Evolutionary conservation across 495 filamentous ascomycete genomes (phyloP).

Genomic region (Aspergillus asperescens): DNA sequence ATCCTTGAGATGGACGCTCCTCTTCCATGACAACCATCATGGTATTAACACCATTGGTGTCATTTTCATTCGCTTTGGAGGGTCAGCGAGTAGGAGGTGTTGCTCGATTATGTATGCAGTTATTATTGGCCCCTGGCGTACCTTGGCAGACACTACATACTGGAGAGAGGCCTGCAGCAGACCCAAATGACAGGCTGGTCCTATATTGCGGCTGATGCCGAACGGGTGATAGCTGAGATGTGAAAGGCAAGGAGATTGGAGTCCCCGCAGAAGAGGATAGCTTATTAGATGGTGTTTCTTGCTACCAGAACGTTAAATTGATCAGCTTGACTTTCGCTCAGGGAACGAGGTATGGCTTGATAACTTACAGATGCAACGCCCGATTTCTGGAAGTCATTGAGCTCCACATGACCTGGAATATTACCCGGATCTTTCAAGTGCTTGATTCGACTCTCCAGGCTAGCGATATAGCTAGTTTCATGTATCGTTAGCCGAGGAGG

Average conservation of each 20-base stretch:
- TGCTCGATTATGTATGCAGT: background rate
- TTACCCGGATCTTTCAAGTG: constrained; percentile 22
- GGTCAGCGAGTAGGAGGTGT: background rate
- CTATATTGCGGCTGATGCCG: background rate
- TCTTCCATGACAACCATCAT: constrained; percentile 39
- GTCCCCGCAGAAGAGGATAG: background rate
- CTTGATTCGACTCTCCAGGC: constrained; percentile 28
- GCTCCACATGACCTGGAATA: background rate
- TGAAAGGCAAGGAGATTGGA: background rate
- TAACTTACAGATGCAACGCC: constrained; percentile 15
- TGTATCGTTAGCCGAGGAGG: background rate
- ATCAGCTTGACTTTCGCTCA: too few species aligned
- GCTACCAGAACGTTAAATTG: background rate
- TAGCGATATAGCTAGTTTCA: constrained; percentile 24
- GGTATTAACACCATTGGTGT: constrained; percentile 30
- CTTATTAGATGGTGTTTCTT: background rate
- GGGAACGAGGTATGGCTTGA: too few species aligned
- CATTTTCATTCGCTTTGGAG: background rate
- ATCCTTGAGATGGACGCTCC: constrained; percentile 30
- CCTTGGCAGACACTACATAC: constrained; percentile 4
- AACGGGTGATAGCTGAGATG: background rate
- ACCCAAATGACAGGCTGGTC: background rate
- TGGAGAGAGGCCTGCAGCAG: constrained; percentile 7
- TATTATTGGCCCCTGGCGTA: background rate
- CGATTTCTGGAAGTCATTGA: background rate